These are phyloP conservation scores for Ceratocystis ficicola DNA, from an alignment of 2,329 filamentous ascomycete genomes.

Conservation along the genomic window DNA sequence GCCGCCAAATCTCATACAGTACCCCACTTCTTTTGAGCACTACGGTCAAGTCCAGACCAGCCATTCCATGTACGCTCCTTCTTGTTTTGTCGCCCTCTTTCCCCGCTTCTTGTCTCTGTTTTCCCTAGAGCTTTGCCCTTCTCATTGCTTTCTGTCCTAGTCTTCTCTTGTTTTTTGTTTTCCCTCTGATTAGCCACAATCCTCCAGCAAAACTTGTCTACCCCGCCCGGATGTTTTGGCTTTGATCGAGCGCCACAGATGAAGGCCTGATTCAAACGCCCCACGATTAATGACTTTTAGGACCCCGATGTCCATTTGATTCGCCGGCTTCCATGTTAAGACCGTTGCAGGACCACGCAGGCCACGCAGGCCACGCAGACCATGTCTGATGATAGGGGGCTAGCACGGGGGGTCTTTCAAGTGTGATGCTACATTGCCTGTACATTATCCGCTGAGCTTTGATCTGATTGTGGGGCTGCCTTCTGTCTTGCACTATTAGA, in stretches of 20 bases:
- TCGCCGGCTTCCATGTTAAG: background rate
- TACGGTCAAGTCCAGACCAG: background rate
- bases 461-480: slow-evolving; percentile 5
- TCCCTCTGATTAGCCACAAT: background rate
- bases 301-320: background rate
- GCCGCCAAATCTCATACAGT: background rate
- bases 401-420: background rate
- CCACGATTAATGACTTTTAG: background rate
- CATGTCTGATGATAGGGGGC: background rate
- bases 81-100: background rate
- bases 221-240: background rate
- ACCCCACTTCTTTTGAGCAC: background rate
- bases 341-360: background rate
- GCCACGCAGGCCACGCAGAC: background rate
- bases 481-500: background rate
- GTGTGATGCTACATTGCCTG: background rate
- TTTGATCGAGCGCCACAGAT: background rate
- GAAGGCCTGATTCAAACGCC: background rate
- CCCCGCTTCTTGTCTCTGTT: slow-evolving; percentile 6
- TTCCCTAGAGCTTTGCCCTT: background rate
- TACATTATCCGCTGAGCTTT: slow-evolving; percentile 4
- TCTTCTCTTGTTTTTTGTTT: background rate
- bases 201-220: background rate
- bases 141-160: background rate
- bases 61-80: background rate